A percentile compares a stretch with the other conserved stretches of the same genome.
These are phyloP conservation scores for Benincasa hispida DNA, from an alignment of 306 rosid genomes.

Conservation along the genomic window DNA sequence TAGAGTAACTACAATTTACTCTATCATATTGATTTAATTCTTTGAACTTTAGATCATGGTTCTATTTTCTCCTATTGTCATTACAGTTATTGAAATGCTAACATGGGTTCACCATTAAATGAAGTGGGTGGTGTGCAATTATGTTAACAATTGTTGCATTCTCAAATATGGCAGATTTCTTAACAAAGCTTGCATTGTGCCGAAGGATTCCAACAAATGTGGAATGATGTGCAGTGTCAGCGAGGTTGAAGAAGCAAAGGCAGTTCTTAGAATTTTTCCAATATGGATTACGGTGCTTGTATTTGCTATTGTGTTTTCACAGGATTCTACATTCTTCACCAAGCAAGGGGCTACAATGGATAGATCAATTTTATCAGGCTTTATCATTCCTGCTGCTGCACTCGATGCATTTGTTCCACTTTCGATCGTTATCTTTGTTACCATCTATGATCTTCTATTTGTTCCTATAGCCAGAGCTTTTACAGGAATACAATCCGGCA, in stretches of 20 bases:
- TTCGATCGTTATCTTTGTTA: neutral
- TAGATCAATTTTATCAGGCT: neutral
- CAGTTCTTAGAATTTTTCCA: constrained; percentile 26
- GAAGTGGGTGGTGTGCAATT: neutral
- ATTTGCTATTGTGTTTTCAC: constrained; percentile 25
- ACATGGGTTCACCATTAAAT: neutral
- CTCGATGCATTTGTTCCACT: neutral
- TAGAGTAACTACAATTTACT: neutral
- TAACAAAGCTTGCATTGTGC: constrained; percentile 26
- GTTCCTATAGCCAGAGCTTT: neutral
- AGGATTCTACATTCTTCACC: constrained; percentile 32
- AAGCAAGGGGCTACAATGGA: constrained; percentile 41
- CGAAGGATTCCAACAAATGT: constrained; percentile 4
- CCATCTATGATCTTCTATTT: neutral
- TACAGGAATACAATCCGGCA: neutral
- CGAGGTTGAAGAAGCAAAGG: constrained; percentile 42
- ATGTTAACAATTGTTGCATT: neutral
- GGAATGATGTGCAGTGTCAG: constrained; percentile 4
- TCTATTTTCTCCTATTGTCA: constrained; percentile 7
- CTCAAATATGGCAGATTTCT: constrained; percentile 22
- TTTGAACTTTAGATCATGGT: neutral
- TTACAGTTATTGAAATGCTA: neutral
- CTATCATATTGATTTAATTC: too few relatives aligned
- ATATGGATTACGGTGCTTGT: constrained; percentile 29
- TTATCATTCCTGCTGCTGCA: constrained; percentile 1